A percentile compares a stretch with the other conserved stretches of the same genome.
These are phyloP conservation scores for Erodium chrysanthum DNA, from an alignment of 441 rosid species.

Conservation along the genomic window DNA sequence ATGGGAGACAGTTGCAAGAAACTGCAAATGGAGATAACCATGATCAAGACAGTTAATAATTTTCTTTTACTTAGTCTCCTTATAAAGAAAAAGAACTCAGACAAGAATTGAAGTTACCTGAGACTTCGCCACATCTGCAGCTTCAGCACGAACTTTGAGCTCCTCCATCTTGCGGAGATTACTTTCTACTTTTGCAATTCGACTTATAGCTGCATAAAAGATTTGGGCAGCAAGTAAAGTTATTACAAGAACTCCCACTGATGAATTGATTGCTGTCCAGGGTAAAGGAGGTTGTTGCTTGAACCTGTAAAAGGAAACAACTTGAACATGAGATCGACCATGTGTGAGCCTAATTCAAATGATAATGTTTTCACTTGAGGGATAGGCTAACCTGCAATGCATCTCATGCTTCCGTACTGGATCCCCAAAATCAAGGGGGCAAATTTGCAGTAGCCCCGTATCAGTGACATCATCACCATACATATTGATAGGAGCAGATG, in stretches of 20 bases:
- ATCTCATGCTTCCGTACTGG: constrained; percentile 82
- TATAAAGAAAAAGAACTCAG: not conserved
- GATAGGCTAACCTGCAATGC: constrained; percentile 72
- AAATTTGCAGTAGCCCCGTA: constrained; percentile 50
- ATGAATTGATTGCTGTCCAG: constrained; percentile 65
- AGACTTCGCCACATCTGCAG: constrained; percentile 97
- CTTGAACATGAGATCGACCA: constrained; percentile 19
- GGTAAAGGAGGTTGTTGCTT: constrained; percentile 67
- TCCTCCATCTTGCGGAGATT: constrained; percentile 59
- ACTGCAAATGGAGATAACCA: constrained; percentile 39
- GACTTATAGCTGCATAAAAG: constrained; percentile 60
- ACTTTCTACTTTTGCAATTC: constrained; percentile 67
- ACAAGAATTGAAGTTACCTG: constrained; percentile 38
- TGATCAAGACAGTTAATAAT: not conserved
- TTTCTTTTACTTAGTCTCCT: not conserved
- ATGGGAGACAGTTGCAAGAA: constrained; percentile 93
- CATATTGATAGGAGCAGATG: constrained; percentile 59
- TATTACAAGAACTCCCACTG: constrained; percentile 52
- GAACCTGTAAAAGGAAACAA: constrained; percentile 41
- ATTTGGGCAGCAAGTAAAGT: constrained; percentile 69
- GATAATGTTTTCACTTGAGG: constrained; percentile 7
- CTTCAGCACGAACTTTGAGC: constrained; percentile 90
- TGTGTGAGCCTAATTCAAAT: constrained; percentile 13
- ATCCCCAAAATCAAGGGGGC: constrained; percentile 86
- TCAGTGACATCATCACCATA: constrained; percentile 64